Evolutionary conservation across 306 rosid species (phyloP).

Genomic region (Urtica urens): DNA sequence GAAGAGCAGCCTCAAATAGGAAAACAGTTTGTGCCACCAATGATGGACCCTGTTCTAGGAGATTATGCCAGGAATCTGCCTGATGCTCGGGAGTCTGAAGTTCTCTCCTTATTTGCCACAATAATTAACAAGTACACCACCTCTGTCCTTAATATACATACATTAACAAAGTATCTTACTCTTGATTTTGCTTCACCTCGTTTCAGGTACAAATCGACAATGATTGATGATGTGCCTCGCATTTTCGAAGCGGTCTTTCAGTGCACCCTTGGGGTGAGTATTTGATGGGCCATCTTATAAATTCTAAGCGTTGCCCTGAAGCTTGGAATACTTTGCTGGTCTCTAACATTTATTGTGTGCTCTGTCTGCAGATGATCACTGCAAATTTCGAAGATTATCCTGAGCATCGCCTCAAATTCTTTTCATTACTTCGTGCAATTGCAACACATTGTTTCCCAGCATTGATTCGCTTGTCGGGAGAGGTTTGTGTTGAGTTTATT

Average conservation of each 20-base stretch:
- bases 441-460: slow-evolving; percentile 95
- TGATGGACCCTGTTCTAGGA: slow-evolving; percentile 97
- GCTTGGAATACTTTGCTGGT: background rate
- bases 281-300: background rate
- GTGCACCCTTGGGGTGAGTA: slow-evolving; percentile 89
- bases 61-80: slow-evolving; percentile 97
- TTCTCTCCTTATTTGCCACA: slow-evolving; percentile 93
- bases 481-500: slow-evolving; percentile 37
- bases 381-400: slow-evolving; percentile 95
- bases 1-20: slow-evolving; percentile 98
- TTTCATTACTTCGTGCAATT: slow-evolving; percentile 89
- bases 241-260: slow-evolving; percentile 97
- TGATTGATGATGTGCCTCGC: slow-evolving; percentile 91
- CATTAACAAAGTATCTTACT: background rate
- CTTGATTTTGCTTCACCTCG: background rate
- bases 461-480: slow-evolving; percentile 69
- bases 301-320: background rate
- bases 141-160: background rate
- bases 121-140: slow-evolving; percentile 70
- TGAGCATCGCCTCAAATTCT: slow-evolving; percentile 95
- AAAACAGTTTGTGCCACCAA: slow-evolving; percentile 95
- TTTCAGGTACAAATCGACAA: slow-evolving; percentile 72
- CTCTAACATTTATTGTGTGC: slow-evolving; percentile 1
- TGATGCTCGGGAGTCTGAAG: slow-evolving; percentile 98
- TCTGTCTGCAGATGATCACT: slow-evolving; percentile 77